Evolutionary conservation across 768 basidiomycete species (phyloP).

Genomic region (Tremella mesenterica): DNA sequence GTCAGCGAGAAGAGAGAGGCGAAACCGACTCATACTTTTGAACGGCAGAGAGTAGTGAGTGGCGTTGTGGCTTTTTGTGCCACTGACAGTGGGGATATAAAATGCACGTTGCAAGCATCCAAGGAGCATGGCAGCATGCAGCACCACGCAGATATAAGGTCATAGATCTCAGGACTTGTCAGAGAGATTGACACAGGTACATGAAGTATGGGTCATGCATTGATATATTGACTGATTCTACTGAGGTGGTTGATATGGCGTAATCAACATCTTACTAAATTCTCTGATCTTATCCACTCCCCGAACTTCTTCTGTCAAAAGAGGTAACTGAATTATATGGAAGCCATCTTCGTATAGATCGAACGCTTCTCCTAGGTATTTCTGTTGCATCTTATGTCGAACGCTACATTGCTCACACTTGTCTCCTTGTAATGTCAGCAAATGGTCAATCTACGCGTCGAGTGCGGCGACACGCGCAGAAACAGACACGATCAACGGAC

Average conservation of each 20-base stretch:
- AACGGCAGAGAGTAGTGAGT: no score
- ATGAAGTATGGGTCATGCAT: neutral
- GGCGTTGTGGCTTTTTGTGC: no score
- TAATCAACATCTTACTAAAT: slow-evolving; percentile 57
- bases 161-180: no score
- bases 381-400: slow-evolving; percentile 95
- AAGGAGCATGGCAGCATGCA: no score
- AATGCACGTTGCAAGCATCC: no score
- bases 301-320: slow-evolving; percentile 93
- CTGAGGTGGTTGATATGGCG: slow-evolving; percentile 19
- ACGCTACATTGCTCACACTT: slow-evolving; percentile 94
- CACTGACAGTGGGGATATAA: no score
- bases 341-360: slow-evolving; percentile 97
- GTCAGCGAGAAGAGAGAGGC: no score
- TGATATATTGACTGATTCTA: slow-evolving; percentile 2
- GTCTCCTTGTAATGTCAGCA: slow-evolving; percentile 52
- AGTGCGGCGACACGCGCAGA: no score
- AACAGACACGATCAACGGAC: no score
- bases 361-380: slow-evolving; percentile 90
- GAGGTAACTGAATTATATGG: slow-evolving; percentile 86
- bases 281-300: slow-evolving; percentile 87
- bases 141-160: no score
- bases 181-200: no score
- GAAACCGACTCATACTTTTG: no score
- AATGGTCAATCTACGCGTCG: neutral